Evolutionary conservation across 352 stramenopile genomes (phyloP).

Genomic region (Phytopythium boreale): DNA sequence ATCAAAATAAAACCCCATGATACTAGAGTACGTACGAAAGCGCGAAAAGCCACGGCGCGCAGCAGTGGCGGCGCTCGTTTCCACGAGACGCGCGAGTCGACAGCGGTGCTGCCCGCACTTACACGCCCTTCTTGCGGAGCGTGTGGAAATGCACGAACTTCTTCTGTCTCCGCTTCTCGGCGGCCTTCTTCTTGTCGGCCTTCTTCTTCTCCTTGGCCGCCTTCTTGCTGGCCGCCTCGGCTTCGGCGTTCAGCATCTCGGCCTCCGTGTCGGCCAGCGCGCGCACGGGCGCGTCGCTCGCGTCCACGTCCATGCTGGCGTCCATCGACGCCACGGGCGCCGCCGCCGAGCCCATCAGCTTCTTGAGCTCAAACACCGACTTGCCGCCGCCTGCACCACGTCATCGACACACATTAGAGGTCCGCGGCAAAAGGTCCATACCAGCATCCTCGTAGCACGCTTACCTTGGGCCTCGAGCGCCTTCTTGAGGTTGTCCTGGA

Average conservation of each 20-base stretch:
- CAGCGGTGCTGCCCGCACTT: slow-evolving; percentile 16
- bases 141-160: slow-evolving; percentile 88
- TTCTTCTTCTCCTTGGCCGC: slow-evolving; percentile 61
- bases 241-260: slow-evolving; percentile 44
- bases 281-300: slow-evolving; percentile 17
- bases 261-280: slow-evolving; percentile 42
- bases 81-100: background rate
- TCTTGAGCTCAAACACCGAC: slow-evolving; percentile 65
- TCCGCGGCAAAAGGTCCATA: background rate
- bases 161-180: slow-evolving; percentile 51
- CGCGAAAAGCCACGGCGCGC: background rate
- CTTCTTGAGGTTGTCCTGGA: slow-evolving; percentile 86
- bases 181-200: slow-evolving; percentile 46
- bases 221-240: slow-evolving; percentile 31
- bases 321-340: slow-evolving; percentile 38
- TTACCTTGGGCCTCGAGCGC: slow-evolving; percentile 65
- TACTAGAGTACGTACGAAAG: slow-evolving; percentile 34
- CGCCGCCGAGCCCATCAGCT: slow-evolving; percentile 57
- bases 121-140: slow-evolving; percentile 86
- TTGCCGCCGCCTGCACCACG: slow-evolving; percentile 28
- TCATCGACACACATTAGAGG: background rate
- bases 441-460: no score
- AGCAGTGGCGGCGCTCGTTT: background rate
- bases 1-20: slow-evolving; percentile 45
- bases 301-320: slow-evolving; percentile 39